Base-by-base conservation (phyloP, 2,329 filamentous ascomycete genomes). In the Fusarium buxicola region DNA sequence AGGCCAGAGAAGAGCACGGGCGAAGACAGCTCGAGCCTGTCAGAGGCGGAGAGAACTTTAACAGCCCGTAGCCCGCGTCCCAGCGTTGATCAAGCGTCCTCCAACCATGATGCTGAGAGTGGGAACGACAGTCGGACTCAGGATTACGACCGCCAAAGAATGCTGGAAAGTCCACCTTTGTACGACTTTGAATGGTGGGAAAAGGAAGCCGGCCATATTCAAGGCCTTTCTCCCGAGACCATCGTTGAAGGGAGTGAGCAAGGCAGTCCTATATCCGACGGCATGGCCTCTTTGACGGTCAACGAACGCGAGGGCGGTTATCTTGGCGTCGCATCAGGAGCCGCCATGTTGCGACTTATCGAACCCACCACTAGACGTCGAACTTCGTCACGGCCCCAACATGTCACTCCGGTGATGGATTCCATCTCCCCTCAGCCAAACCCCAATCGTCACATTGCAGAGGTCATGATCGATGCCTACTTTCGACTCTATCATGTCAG, bases 271-370 rank as follows among this genome's bases (percentile, higher is more conserved):
- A 69, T 75, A 11, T 66, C 74, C n/a, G 76, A 78, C 41, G 76
- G 76, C 10, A 78, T 78, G 75, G 75, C 76, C 2, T 74, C 75
- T 6, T 58, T 77, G 5, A 73, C 74, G 2, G 71, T 77, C 15
- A 68, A 70, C 16, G 74, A 77, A 35, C 68, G 71, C 8, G 75
- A 79, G 27, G 73, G 74, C 2, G 81, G 80, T 6, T 82, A 82
- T 63, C 74, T 82, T 8, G 81, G 80, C 2, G 73, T 80, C 1
- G 78, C 78, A 2, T 82, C 78, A 7, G 79, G 79, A 2, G 80
- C 78, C 13, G 79, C 79, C 3, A 75, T 82, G 55, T 62, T 81
- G 13, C 74, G 78, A 5, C 66, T 76, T 7, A 65, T 77, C 7
- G 75, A 77, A 41, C 74, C 75, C 7, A 66, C 63, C n/a, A 60